Evolutionary conservation across 495 filamentous ascomycete species (phyloP).

Genomic region (Gamarada debralockiae): DNA sequence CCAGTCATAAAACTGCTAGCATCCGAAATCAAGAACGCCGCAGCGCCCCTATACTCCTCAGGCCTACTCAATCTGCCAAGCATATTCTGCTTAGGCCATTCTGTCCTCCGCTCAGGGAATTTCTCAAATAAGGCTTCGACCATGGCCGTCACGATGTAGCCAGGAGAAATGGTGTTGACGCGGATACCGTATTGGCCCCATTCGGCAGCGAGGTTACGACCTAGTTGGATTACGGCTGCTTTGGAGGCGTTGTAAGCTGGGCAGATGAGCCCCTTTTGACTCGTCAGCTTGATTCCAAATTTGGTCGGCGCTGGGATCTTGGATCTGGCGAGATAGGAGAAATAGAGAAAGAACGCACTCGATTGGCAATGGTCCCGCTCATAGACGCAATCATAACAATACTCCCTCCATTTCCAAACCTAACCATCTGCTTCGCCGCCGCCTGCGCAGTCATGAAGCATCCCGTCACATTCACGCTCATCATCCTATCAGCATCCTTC

Average conservation of each 20-base stretch:
- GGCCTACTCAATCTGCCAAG: slow-evolving; percentile 59
- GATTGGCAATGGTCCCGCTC: slow-evolving; percentile 77
- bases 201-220: slow-evolving; percentile 78
- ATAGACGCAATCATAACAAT: slow-evolving; percentile 75
- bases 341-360: slow-evolving; percentile 45
- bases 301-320: background rate
- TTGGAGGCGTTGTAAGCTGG: slow-evolving; percentile 92
- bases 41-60: slow-evolving; percentile 64
- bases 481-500: slow-evolving; percentile 54
- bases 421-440: slow-evolving; percentile 71
- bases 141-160: slow-evolving; percentile 87
- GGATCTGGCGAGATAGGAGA: slow-evolving; percentile 21
- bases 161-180: slow-evolving; percentile 92
- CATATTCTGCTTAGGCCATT: slow-evolving; percentile 65
- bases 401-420: slow-evolving; percentile 51
- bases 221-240: slow-evolving; percentile 80
- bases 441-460: slow-evolving; percentile 76
- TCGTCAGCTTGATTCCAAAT: background rate
- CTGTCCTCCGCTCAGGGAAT: slow-evolving; percentile 52
- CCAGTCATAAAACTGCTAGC: slow-evolving; percentile 73
- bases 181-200: slow-evolving; percentile 87
- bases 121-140: slow-evolving; percentile 62
- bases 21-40: slow-evolving; percentile 52
- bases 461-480: slow-evolving; percentile 72
- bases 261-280: slow-evolving; percentile 57